These are phyloP conservation scores for Oehlia diaphana DNA, from an alignment of 192 early-diverging fungal genomes.

Conservation along the genomic window DNA sequence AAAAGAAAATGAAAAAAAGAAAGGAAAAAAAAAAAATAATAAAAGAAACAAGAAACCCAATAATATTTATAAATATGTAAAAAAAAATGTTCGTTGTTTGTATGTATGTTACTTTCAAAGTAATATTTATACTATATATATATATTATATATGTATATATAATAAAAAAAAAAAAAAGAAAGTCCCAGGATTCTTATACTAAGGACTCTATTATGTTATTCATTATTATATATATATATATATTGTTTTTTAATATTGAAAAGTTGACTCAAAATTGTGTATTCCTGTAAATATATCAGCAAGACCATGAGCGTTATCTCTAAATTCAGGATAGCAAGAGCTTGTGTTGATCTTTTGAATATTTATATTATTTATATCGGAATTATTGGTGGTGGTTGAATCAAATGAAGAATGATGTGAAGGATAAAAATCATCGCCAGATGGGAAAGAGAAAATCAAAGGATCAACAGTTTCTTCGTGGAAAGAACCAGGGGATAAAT, in stretches of 20 bases:
- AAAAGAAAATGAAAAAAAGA: not conserved
- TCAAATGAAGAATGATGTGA: not conserved
- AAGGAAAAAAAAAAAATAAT: not conserved
- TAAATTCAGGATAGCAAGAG: not conserved
- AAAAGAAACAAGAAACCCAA: not conserved
- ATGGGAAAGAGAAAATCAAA: not conserved
- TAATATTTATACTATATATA: not conserved
- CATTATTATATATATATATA: not conserved
- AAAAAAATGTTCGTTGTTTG: not conserved
- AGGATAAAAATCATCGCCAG: not conserved
- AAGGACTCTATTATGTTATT: not conserved
- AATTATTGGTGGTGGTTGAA: not conserved
- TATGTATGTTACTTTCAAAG: not conserved
- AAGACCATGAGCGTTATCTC: not conserved
- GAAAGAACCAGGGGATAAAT: not conserved
- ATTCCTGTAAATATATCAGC: not conserved
- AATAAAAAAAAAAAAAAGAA: not conserved
- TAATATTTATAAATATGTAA: not conserved
- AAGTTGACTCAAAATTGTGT: not conserved
- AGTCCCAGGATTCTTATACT: not conserved
- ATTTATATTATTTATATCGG: not conserved
- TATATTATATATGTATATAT: not conserved
- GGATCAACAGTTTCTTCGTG: conserved; percentile 2
- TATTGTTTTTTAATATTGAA: not conserved
- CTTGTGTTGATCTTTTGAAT: not conserved